Evolutionary conservation across 2,329 filamentous ascomycete genomes (phyloP).

Genomic region (Epichloe bromicola): DNA sequence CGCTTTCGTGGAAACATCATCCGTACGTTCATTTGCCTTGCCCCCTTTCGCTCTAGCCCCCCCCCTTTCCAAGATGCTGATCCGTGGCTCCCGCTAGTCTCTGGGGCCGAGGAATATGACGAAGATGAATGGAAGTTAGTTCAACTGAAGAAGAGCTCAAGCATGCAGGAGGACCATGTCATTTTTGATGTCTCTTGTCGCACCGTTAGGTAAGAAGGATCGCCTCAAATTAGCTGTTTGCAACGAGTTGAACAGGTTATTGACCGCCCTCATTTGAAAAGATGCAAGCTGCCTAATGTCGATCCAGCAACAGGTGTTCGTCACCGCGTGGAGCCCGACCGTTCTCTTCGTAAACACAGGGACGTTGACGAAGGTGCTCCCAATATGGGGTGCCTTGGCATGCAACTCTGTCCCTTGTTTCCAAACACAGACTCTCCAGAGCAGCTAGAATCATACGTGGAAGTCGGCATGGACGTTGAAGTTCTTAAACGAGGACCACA

Average conservation of each 20-base stretch:
- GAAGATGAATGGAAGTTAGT: conserved; percentile 60
- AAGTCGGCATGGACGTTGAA: conserved; percentile 43
- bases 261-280: conserved; percentile 10
- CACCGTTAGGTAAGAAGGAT: conserved; percentile 41
- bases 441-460: conserved; percentile 30
- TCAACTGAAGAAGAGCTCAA: conserved; percentile 36
- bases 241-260: background rate
- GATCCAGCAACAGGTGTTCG: conserved; percentile 46
- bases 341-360: conserved; percentile 43
- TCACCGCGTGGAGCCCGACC: conserved; percentile 43
- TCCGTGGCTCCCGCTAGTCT: conserved; percentile 28
- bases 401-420: conserved; percentile 51
- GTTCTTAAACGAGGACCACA: conserved; percentile 36
- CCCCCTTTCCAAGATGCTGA: conserved; percentile 1
- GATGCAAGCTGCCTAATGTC: conserved; percentile 60
- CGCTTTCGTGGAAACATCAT: conserved; percentile 65
- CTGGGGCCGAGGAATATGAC: conserved; percentile 48
- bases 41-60: background rate
- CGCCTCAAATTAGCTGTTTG: background rate
- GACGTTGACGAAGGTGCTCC: conserved; percentile 48
- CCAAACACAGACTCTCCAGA: conserved; percentile 15
- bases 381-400: conserved; percentile 44
- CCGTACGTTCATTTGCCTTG: conserved; percentile 24
- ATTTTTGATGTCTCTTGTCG: conserved; percentile 47
- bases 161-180: conserved; percentile 7